A percentile compares a stretch with the other conserved stretches of the same genome.
Evolutionary conservation across 352 stramenopile genomes (phyloP).

Genomic region (Phytophthora aleatoria): DNA sequence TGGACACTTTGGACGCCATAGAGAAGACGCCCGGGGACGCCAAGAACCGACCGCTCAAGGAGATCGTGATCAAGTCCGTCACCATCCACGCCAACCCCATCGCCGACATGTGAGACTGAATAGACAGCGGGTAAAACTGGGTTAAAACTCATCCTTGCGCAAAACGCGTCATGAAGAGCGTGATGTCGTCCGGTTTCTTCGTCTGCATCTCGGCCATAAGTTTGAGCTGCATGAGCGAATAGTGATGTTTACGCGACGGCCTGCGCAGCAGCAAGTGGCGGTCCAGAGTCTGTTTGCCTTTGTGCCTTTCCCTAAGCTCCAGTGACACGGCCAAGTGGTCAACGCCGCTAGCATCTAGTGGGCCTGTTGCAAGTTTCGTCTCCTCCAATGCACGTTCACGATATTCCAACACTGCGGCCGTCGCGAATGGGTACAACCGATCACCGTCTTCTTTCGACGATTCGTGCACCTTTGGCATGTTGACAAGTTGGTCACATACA

Average conservation of each 20-base stretch:
- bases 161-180: conserved; percentile 70
- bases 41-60: conserved; percentile 90
- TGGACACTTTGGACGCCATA: conserved; percentile 97
- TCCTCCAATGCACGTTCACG: conserved; percentile 55
- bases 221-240: conserved; percentile 70
- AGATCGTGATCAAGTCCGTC: conserved; percentile 88
- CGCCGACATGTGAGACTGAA: conserved; percentile 57
- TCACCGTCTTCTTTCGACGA: conserved; percentile 9
- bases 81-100: conserved; percentile 95
- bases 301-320: conserved; percentile 54
- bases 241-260: conserved; percentile 65
- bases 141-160: conserved; percentile 19
- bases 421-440: conserved; percentile 66
- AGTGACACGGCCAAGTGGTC: conserved; percentile 57
- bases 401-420: conserved; percentile 67
- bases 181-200: conserved; percentile 84
- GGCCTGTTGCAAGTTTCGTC: conserved; percentile 14
- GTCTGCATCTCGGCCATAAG: conserved; percentile 77
- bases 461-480: conserved; percentile 45
- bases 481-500: conserved; percentile 60
- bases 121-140: conserved; percentile 2
- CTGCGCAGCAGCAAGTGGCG: conserved; percentile 59
- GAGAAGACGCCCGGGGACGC: conserved; percentile 93
- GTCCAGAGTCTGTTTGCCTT: conserved; percentile 56
- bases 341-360: conserved; percentile 27